Evolutionary conservation across 2,329 filamentous ascomycete species (phyloP).

Genomic region (Fusarium beomiforme): DNA sequence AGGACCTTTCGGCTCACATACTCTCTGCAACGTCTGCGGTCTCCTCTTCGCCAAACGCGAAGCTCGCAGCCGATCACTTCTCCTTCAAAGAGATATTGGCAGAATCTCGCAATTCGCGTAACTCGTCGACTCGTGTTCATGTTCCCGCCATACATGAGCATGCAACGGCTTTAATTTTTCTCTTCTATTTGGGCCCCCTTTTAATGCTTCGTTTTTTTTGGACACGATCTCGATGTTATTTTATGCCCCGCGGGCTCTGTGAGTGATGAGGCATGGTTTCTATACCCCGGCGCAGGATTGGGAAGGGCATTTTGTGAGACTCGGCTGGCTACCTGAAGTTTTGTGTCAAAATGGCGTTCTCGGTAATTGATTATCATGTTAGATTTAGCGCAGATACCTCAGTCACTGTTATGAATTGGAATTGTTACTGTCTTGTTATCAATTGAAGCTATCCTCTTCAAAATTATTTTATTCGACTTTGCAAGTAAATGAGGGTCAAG

Average conservation of each 20-base stretch:
- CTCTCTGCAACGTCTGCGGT: conserved; percentile 17
- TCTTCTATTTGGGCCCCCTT: fast-evolving
- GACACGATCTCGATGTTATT: background rate
- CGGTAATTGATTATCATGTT: conserved; percentile 2
- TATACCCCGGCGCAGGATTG: conserved; percentile 24
- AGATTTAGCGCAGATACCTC: conserved; percentile 18
- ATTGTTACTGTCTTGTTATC: too few relatives aligned
- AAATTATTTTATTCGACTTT: too few relatives aligned
- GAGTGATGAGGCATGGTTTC: conserved; percentile 23
- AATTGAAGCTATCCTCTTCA: too few relatives aligned
- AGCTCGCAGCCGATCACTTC: background rate
- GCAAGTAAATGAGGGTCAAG: too few relatives aligned
- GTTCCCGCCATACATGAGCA: background rate
- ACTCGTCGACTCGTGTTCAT: background rate
- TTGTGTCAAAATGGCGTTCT: conserved; percentile 15
- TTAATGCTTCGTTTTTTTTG: background rate
- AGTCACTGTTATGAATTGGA: conserved; percentile 3
- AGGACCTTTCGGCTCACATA: conserved; percentile 19
- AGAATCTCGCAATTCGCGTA: background rate
- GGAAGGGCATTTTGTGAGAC: conserved; percentile 10
- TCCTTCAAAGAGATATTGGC: background rate
- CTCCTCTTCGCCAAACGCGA: conserved; percentile 13
- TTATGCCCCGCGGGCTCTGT: background rate
- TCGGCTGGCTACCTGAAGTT: conserved; percentile 12
- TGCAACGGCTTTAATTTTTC: background rate